A percentile compares a stretch with the other conserved stretches of the same genome.
phyloP scores from a whole-genome alignment of 345 rosid species.

The Mercurialis annua region DNA sequence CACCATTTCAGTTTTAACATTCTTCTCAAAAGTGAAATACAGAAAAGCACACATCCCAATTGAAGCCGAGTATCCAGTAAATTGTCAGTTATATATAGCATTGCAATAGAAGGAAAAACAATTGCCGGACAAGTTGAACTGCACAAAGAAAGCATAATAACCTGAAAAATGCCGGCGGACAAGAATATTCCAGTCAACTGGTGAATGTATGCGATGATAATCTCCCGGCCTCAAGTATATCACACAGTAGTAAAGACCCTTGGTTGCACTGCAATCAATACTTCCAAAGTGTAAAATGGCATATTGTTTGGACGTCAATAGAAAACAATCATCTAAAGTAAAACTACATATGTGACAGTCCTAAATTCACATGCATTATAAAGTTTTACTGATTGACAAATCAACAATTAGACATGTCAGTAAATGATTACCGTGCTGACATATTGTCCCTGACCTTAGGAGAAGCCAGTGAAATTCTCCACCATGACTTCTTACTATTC shows the following conservation, averaged over 20 bases:
- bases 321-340: background rate
- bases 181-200: constrained; percentile 81
- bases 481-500: constrained; percentile 61
- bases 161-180: constrained; percentile 93
- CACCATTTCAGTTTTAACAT: background rate
- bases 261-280: constrained; percentile 62
- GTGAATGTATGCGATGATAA: constrained; percentile 92
- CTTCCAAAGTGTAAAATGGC: background rate
- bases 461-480: constrained; percentile 77
- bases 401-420: background rate
- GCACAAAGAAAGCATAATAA: constrained; percentile 15
- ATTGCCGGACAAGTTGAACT: background rate
- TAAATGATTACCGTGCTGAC: constrained; percentile 42
- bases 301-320: background rate
- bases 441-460: constrained; percentile 61
- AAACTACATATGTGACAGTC: background rate
- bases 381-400: background rate
- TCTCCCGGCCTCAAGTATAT: constrained; percentile 90
- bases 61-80: background rate
- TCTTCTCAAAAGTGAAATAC: background rate
- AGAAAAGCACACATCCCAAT: background rate
- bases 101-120: background rate
- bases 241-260: constrained; percentile 92
- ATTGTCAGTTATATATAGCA: background rate
- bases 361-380: background rate